Percentiles rank a stretch among this genome's conserved stretches.
Evolutionary conservation across 1,139 yeast species (phyloP).

Genomic region (Taphrina communis): DNA sequence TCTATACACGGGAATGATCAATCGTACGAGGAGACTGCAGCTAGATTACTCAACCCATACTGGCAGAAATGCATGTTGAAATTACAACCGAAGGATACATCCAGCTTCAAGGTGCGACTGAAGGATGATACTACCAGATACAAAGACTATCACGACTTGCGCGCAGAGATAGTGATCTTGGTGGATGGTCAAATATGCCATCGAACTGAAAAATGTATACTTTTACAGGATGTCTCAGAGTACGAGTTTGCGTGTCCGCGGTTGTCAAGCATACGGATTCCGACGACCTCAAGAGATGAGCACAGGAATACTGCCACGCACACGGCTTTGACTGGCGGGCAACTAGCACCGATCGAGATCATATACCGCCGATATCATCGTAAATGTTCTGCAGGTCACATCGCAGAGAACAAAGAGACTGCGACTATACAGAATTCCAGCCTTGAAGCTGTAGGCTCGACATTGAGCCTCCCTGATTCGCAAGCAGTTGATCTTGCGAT

Average conservation of each 20-base stretch:
- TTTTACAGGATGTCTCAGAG: conserved; percentile 10
- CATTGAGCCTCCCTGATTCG: conserved; percentile 2
- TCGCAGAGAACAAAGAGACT: not conserved
- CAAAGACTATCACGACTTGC: conserved; percentile 4
- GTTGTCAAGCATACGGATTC: not conserved
- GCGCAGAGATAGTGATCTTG: conserved; percentile 3
- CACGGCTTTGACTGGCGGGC: not conserved
- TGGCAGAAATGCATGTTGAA: conserved; percentile 7
- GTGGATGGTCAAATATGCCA: not conserved
- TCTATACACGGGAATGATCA: not conserved
- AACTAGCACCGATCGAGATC: not conserved
- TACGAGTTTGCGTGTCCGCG: not conserved
- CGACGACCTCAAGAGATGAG: not conserved
- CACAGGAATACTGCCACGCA: not conserved
- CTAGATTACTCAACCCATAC: not conserved
- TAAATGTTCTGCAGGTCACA: not conserved
- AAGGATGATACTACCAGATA: conserved; percentile 1
- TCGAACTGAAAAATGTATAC: conserved; percentile 8
- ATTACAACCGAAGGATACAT: not conserved
- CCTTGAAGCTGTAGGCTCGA: not conserved
- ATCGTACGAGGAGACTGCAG: not conserved
- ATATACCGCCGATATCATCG: conserved; percentile 8
- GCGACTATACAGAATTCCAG: not conserved
- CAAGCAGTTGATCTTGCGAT: not conserved
- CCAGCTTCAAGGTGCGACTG: not conserved